Evolutionary conservation across 164 flowering plant species (phyloP), one percentile per base, ranked within the genome.

Genomic region (Liquidambar formosana): DNA sequence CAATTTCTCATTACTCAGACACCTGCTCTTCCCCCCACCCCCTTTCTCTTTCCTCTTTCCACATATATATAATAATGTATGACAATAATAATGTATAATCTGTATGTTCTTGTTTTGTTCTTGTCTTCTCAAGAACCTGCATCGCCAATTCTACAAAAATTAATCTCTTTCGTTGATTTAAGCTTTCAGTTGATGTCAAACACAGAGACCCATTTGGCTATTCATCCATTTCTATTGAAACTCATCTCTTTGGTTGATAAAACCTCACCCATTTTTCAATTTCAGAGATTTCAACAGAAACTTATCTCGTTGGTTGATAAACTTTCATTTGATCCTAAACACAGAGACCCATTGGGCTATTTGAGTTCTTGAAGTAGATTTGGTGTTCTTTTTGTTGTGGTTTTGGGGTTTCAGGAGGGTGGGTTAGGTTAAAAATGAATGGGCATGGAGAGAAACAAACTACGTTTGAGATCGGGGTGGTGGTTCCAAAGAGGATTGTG

Each of bases 401-500:
- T 13, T 25, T 58, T n/a, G 60, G 46, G 57, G 64, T 8, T n/a
- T 11, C 5, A 23, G 53, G 28, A 33, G 13, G 47, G 53, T 64
- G 48, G 60, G 26, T 52, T 33, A 63, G 45, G 4, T 47, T 47
- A 23, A 71, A 79, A 72, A 87, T 85, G 91, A 77, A 65, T 66
- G 83, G 33, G 63, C 21, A 22, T 61, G 80, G 61, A 14, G 86
- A 85, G 57, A 83, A 85, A 48, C 73, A 71, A 13, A 61, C 73
- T 64, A 75, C 63, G 44, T 92, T 82, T 80, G 98, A 92, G 87
- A 83, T 94, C 57, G 92, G 75, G 21, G 65, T 94, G 75, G 97
- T 83, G 75, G 82, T 94, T 56, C 83, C 91, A 16, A 92, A 82
- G 76, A 76, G 80, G 71, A 63, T 21, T 45, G 61, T 18, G 43